Evolutionary conservation across 2,329 filamentous ascomycete genomes (phyloP).

Genomic region (Trichoderma atroviride): DNA sequence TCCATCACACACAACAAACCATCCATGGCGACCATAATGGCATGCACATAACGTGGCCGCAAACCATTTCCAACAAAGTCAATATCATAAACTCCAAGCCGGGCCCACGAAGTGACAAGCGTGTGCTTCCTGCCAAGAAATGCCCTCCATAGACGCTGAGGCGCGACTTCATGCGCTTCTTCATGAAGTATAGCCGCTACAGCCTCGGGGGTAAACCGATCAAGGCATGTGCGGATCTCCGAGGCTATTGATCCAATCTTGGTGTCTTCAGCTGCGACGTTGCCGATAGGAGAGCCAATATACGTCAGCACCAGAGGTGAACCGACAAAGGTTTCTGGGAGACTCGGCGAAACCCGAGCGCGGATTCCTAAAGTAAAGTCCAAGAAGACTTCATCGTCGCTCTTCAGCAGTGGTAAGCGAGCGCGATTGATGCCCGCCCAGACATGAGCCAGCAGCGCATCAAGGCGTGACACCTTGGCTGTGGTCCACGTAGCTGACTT

Average conservation of each 20-base stretch:
- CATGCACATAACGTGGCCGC: background rate
- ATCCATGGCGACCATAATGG: background rate
- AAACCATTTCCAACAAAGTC: background rate
- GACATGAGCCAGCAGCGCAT: background rate
- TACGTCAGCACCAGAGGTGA: background rate
- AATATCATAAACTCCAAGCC: background rate
- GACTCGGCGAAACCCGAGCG: background rate
- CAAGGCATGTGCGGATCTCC: background rate
- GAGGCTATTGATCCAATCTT: background rate
- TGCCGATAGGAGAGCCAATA: background rate
- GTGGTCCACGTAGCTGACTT: background rate
- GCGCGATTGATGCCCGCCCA: background rate
- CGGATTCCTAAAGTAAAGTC: background rate
- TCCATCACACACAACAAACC: background rate
- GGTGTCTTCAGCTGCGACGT: background rate
- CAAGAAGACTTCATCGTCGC: background rate
- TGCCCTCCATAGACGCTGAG: background rate
- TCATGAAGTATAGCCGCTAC: background rate
- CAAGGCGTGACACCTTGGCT: background rate
- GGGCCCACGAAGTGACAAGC: background rate
- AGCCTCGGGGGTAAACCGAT: background rate
- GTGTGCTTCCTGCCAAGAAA: background rate
- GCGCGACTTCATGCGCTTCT: background rate
- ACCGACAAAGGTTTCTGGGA: background rate
- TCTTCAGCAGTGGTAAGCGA: background rate